Percentiles rank a stretch among this genome's conserved stretches.
These are phyloP conservation scores for Pyrenochaeta sp. DNA, from an alignment of 2,329 filamentous ascomycete genomes.

Conservation along the genomic window DNA sequence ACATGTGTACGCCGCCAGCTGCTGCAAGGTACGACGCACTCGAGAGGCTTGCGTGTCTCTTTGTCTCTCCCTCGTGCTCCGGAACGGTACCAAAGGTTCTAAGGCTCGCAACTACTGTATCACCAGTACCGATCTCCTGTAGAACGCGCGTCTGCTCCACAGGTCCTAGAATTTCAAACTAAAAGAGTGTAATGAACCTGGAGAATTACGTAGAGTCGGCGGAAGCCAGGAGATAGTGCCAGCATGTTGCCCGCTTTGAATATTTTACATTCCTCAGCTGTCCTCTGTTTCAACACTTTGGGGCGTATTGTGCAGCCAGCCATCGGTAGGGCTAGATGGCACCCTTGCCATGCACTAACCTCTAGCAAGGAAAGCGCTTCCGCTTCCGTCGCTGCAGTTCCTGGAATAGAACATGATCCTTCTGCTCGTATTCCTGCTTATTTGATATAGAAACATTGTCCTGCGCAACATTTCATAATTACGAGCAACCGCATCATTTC, in stretches of 20 bases:
- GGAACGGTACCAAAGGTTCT: not conserved
- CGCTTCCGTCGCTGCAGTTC: not conserved
- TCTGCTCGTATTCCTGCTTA: not conserved
- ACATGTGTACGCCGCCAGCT: conserved; percentile 3
- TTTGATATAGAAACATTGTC: not conserved
- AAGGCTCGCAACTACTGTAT: not conserved
- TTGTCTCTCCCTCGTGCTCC: conserved; percentile 3
- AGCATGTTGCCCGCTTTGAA: not conserved
- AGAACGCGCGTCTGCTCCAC: conserved; percentile 2
- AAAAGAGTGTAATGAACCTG: not conserved
- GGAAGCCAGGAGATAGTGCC: not conserved
- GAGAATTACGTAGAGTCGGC: not conserved
- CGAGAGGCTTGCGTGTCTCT: not conserved
- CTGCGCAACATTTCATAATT: not conserved
- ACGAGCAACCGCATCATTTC: not conserved
- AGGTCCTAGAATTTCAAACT: not conserved
- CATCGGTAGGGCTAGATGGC: not conserved
- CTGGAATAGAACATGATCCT: not conserved
- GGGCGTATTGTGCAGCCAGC: not conserved
- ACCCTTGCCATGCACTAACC: not conserved
- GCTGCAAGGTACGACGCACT: not conserved
- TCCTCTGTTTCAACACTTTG: not conserved
- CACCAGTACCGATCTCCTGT: not conserved
- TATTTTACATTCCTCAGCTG: conserved; percentile 1
- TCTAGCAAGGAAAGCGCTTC: not conserved